Percentiles rank a stretch among this genome's conserved stretches.
These are phyloP conservation scores for Pseudomassariella vexata DNA, from an alignment of 2,329 filamentous ascomycete genomes.

Conservation along the genomic window DNA sequence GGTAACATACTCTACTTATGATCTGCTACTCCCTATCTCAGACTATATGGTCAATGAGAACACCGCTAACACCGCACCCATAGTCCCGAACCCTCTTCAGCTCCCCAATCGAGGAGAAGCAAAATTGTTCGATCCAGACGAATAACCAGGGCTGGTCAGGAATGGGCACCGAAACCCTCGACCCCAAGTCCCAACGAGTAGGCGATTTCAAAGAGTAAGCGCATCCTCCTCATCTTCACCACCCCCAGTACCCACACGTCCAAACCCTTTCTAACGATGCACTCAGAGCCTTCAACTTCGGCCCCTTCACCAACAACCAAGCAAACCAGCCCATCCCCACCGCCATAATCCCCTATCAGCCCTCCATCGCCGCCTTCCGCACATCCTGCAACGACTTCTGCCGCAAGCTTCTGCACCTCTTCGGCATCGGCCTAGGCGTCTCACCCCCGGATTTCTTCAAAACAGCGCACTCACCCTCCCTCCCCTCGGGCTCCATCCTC, in stretches of 20 bases:
- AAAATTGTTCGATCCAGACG: slow-evolving; percentile 65
- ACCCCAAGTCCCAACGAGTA: slow-evolving; percentile 74
- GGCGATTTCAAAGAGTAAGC: slow-evolving; percentile 84
- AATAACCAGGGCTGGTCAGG: slow-evolving; percentile 86
- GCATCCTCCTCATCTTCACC: neutral
- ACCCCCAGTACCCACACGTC: neutral
- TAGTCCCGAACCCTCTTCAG: slow-evolving; percentile 70
- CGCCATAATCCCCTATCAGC: slow-evolving; percentile 53
- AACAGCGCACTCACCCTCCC: slow-evolving; percentile 39
- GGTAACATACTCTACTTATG: slow-evolving; percentile 37
- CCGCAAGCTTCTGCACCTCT: slow-evolving; percentile 65
- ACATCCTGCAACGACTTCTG: slow-evolving; percentile 67
- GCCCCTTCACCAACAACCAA: slow-evolving; percentile 67
- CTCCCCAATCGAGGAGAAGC: slow-evolving; percentile 65
- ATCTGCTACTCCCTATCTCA: neutral
- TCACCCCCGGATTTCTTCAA: slow-evolving; percentile 49
- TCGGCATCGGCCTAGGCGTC: slow-evolving; percentile 71
- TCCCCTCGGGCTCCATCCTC: slow-evolving; percentile 53
- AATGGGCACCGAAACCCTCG: slow-evolving; percentile 83
- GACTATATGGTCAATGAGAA: neutral
- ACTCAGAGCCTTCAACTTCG: slow-evolving; percentile 67
- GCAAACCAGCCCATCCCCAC: slow-evolving; percentile 72
- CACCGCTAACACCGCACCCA: neutral
- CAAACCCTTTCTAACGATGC: too few relatives aligned
- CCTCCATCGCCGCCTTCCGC: slow-evolving; percentile 61